A percentile compares a stretch with the other conserved stretches of the same genome.
phyloP scores from a whole-genome alignment of 2,329 filamentous ascomycete genomes.

The Alternaria ethzedia region DNA sequence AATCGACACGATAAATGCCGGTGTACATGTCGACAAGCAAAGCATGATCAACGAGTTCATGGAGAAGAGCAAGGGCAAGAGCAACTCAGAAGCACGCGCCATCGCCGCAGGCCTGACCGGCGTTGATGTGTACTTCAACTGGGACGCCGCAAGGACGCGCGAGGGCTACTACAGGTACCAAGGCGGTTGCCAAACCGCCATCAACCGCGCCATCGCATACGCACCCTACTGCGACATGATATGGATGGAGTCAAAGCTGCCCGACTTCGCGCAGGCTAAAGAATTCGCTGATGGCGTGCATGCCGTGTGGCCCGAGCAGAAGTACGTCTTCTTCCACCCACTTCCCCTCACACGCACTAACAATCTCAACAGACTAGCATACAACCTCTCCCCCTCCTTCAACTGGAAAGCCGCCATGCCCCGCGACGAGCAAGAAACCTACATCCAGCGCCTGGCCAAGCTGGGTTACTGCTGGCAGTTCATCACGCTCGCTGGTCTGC shows the following conservation, averaged over 20 bases:
- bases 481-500: constrained; percentile 97
- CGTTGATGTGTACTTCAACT: constrained; percentile 87
- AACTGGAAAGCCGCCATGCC: constrained; percentile 99
- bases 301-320: constrained; percentile 93
- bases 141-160: constrained; percentile 89
- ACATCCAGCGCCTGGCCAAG: constrained; percentile 84
- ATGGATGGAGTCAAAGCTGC: constrained; percentile 99
- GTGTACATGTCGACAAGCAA: constrained; percentile 71
- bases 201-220: constrained; percentile 90
- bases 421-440: constrained; percentile 90
- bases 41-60: constrained; percentile 71
- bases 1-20: constrained; percentile 76
- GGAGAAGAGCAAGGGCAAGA: constrained; percentile 76
- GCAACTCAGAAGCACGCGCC: constrained; percentile 79
- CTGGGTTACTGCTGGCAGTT: constrained; percentile 99
- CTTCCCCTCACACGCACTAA: not conserved
- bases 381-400: constrained; percentile 98
- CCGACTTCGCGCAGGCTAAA: constrained; percentile 87
- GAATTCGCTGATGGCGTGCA: constrained; percentile 95
- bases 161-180: constrained; percentile 95
- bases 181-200: constrained; percentile 87
- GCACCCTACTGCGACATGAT: constrained; percentile 94
- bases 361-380: constrained; percentile 73
- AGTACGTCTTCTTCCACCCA: constrained; percentile 63
- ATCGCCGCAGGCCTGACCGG: constrained; percentile 80